Conservation (phyloP, 176 grass and related monocot species). For the Lolium perenne region DNA sequence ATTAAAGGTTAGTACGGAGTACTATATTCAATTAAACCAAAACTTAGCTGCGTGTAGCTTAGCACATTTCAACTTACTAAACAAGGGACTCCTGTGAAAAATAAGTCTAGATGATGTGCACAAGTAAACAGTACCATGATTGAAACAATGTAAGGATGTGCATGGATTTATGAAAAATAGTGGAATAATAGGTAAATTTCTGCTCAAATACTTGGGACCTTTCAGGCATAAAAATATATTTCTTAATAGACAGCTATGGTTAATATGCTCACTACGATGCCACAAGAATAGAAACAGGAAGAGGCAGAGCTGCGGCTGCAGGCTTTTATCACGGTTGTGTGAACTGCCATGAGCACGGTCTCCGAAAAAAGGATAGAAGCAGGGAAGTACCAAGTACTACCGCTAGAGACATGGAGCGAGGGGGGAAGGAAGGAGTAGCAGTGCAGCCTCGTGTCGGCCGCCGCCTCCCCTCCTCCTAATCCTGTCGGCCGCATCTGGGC, state of each 20-base stretch:
- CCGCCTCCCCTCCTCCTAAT: too few relatives aligned
- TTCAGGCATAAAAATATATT: too few relatives aligned
- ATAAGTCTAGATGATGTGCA: not conserved
- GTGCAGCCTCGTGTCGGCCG: too few relatives aligned
- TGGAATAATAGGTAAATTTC: not conserved
- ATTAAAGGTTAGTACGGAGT: not conserved
- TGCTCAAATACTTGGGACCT: not conserved
- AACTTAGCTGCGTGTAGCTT: not conserved
- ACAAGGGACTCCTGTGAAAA: not conserved
- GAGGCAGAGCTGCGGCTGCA: not conserved
- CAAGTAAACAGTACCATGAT: not conserved
- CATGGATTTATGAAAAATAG: not conserved
- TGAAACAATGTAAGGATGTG: constrained; percentile 6
- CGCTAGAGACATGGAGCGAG: too few relatives aligned
- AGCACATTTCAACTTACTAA: constrained; percentile 9
- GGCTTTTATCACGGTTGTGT: not conserved
- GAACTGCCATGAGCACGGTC: not conserved
- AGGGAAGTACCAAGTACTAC: not conserved
- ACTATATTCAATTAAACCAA: not conserved
- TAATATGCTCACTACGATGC: not conserved
- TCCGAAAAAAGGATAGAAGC: not conserved
- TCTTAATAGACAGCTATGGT: not conserved
- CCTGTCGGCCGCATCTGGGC: too few relatives aligned
- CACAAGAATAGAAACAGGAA: not conserved
- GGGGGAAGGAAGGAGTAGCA: too few relatives aligned